These are phyloP conservation scores for Cucumis hystrix DNA, from an alignment of 306 rosid species.

Conservation along the genomic window DNA sequence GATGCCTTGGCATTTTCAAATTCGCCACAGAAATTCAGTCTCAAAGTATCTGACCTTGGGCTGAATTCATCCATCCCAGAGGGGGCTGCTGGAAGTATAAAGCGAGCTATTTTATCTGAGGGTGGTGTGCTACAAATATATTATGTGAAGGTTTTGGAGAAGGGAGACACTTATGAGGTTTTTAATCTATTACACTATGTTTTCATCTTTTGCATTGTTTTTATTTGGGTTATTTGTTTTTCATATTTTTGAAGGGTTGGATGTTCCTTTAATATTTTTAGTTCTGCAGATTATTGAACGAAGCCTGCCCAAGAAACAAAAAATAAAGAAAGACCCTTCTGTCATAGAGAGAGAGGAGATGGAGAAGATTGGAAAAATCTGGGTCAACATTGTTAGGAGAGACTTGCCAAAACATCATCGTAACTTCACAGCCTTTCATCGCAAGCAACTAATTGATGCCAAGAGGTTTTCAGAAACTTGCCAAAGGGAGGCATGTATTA, in stretches of 20 bases:
- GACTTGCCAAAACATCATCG: slow-evolving; percentile 86
- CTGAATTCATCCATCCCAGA: slow-evolving; percentile 80
- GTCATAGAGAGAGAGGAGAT: slow-evolving; percentile 77
- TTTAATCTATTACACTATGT: not conserved
- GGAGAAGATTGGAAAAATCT: slow-evolving; percentile 70
- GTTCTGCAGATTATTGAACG: slow-evolving; percentile 81
- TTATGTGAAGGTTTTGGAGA: slow-evolving; percentile 96
- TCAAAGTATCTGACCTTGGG: slow-evolving; percentile 58
- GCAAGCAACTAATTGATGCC: slow-evolving; percentile 84
- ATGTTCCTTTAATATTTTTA: slow-evolving; percentile 5
- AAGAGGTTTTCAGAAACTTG: slow-evolving; percentile 87
- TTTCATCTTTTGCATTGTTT: not conserved
- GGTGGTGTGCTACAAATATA: slow-evolving; percentile 87
- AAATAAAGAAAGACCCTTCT: slow-evolving; percentile 63
- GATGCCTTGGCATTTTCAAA: slow-evolving; percentile 48
- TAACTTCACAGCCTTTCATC: slow-evolving; percentile 53
- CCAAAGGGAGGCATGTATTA: slow-evolving; percentile 82
- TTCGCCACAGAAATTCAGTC: slow-evolving; percentile 52
- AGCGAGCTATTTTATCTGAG: slow-evolving; percentile 81
- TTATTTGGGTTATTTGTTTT: not conserved
- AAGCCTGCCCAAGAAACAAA: slow-evolving; percentile 82
- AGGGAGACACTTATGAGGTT: slow-evolving; percentile 98
- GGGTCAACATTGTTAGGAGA: slow-evolving; percentile 83
- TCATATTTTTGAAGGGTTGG: not conserved
- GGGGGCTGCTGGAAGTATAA: slow-evolving; percentile 97